A percentile compares a stretch with the other conserved stretches of the same genome.
Conservation (phyloP, 2,329 filamentous ascomycete species). For the Pseudocercospora pini-densiflorae region DNA sequence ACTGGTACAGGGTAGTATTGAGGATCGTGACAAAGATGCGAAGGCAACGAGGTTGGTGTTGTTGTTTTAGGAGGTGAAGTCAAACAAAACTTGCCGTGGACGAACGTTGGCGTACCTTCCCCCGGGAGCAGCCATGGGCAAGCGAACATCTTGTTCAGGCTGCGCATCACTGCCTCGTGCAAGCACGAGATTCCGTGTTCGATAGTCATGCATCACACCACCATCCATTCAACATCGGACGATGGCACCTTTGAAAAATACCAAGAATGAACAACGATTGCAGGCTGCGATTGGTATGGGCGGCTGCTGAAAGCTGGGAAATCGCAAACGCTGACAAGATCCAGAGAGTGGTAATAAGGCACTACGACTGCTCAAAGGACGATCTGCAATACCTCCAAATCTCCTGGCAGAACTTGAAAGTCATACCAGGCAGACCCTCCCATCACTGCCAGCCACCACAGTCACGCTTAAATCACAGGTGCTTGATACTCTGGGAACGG, state of each 20-base stretch:
- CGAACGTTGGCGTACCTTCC: neutral
- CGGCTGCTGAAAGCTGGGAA: neutral
- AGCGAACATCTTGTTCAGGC: neutral
- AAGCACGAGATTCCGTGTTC: neutral
- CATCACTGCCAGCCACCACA: constrained; percentile 16
- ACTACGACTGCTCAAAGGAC: constrained; percentile 25
- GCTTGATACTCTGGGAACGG: constrained; percentile 61
- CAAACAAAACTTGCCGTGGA: neutral
- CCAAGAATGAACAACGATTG: constrained; percentile 31
- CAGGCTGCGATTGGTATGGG: constrained; percentile 27
- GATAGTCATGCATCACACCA: neutral
- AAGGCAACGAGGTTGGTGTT: neutral
- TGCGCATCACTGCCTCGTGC: neutral
- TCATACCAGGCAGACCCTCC: constrained; percentile 25
- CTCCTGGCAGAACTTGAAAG: constrained; percentile 28
- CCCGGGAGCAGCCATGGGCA: neutral
- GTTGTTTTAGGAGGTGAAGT: neutral
- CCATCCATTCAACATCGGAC: neutral
- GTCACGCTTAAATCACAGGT: constrained; percentile 46
- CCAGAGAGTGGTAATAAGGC: constrained; percentile 16
- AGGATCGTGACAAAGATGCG: neutral
- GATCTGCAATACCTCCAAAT: constrained; percentile 17
- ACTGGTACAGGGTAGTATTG: neutral
- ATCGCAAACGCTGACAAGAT: neutral
- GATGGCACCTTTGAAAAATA: constrained; percentile 29